These are phyloP conservation scores for Trichomonas gallinae DNA, from an alignment of 208 protist species.

Conservation along the genomic window DNA sequence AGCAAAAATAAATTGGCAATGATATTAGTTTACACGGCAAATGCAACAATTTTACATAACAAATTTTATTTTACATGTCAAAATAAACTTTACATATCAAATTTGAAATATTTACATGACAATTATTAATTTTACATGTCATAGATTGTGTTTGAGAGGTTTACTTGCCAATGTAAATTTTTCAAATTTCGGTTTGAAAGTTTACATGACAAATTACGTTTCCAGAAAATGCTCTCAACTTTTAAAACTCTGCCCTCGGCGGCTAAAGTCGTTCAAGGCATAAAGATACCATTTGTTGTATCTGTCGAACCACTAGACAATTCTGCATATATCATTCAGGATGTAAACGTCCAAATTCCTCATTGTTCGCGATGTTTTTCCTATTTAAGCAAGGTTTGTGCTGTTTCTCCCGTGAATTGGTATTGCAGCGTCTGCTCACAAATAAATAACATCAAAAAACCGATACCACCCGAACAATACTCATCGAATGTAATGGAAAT, in stretches of 20 bases:
- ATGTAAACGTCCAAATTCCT: not conserved
- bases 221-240: not conserved
- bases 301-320: not conserved
- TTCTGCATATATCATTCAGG: not conserved
- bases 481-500: not conserved
- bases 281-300: not conserved
- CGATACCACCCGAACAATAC: not conserved
- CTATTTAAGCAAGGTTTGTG: not conserved
- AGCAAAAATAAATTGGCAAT: too few relatives aligned
- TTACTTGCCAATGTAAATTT: too few relatives aligned
- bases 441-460: not conserved
- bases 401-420: not conserved
- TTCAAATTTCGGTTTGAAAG: too few relatives aligned
- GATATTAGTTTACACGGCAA: too few relatives aligned
- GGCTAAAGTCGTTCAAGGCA: not conserved
- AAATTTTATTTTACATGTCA: too few relatives aligned
- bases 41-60: too few relatives aligned
- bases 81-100: too few relatives aligned
- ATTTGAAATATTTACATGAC: too few relatives aligned
- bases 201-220: not conserved
- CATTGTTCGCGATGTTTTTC: not conserved
- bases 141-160: too few relatives aligned
- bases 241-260: not conserved
- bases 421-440: not conserved
- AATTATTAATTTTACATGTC: too few relatives aligned